These are phyloP conservation scores for Handroanthus guayacan DNA, from an alignment of 257 asterid species.

Conservation along the genomic window DNA sequence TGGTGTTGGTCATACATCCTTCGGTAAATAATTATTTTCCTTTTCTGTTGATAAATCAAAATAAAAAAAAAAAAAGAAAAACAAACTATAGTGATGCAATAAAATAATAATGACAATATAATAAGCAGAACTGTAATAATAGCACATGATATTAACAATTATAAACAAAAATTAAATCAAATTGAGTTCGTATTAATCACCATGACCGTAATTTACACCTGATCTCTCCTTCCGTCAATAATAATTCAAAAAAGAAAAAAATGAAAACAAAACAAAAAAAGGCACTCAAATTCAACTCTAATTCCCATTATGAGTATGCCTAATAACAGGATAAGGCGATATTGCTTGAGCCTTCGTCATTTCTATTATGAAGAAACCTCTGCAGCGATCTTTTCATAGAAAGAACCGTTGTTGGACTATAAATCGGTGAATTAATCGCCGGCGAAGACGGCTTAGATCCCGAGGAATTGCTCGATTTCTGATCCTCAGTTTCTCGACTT, in stretches of 20 bases:
- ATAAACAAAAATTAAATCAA: too few species aligned
- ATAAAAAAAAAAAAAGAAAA: too few species aligned
- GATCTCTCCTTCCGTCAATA: neutral
- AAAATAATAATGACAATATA: too few species aligned
- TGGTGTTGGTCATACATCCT: too few species aligned
- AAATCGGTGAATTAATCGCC: constrained; percentile 18
- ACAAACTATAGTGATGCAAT: too few species aligned
- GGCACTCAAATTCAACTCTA: neutral
- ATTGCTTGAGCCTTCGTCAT: constrained; percentile 32
- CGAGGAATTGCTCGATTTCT: neutral
- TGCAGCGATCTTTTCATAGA: constrained; percentile 59
- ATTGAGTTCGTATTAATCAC: neutral
- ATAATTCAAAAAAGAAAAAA: neutral
- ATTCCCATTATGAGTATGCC: neutral
- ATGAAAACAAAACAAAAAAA: neutral
- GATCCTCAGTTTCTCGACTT: constrained; percentile 30
- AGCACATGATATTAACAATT: too few species aligned
- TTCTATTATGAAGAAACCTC: constrained; percentile 60
- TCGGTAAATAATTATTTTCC: too few species aligned
- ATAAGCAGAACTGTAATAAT: too few species aligned
- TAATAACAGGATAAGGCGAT: constrained; percentile 30
- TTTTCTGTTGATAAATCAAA: too few species aligned
- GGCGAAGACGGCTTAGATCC: constrained; percentile 1
- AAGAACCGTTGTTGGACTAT: constrained; percentile 36
- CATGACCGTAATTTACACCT: neutral